These are phyloP conservation scores for Pestalotiopsis sp. DNA, from an alignment of 2,329 filamentous ascomycete species.

Conservation along the genomic window DNA sequence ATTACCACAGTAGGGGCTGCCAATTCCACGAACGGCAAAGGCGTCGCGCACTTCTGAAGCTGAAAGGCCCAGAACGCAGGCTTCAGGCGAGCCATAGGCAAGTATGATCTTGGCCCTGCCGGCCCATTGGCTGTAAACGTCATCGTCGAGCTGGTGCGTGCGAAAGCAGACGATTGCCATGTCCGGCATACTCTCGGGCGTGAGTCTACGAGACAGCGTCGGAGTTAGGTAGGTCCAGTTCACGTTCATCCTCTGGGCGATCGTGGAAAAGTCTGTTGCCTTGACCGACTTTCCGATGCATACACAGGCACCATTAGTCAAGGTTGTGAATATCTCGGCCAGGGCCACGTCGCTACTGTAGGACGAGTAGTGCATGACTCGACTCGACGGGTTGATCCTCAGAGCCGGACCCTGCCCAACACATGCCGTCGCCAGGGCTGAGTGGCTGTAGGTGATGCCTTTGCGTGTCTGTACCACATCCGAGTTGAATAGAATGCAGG, in stretches of 20 bases:
- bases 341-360: slow-evolving; percentile 59
- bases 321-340: slow-evolving; percentile 54
- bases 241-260: slow-evolving; percentile 44
- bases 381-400: slow-evolving; percentile 50
- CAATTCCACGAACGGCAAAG: slow-evolving; percentile 44
- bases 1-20: slow-evolving; percentile 50
- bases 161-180: slow-evolving; percentile 40
- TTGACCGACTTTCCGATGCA: slow-evolving; percentile 45
- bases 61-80: slow-evolving; percentile 55
- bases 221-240: slow-evolving; percentile 53
- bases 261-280: slow-evolving; percentile 43
- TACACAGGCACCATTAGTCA: slow-evolving; percentile 54
- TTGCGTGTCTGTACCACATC: slow-evolving; percentile 60
- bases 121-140: slow-evolving; percentile 51
- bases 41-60: slow-evolving; percentile 45
- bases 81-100: slow-evolving; percentile 54
- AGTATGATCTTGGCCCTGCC: slow-evolving; percentile 49
- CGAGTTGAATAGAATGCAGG: slow-evolving; percentile 65
- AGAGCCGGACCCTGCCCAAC: slow-evolving; percentile 53
- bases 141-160: slow-evolving; percentile 51
- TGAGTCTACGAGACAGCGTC: slow-evolving; percentile 45
- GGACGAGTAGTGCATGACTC: slow-evolving; percentile 62
- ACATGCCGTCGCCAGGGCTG: slow-evolving; percentile 57
- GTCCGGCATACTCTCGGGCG: slow-evolving; percentile 28
- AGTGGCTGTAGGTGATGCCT: slow-evolving; percentile 65